A percentile compares a stretch with the other conserved stretches of the same genome.
These are phyloP conservation scores for Epithele typhae DNA, from an alignment of 768 basidiomycete species.

Conservation along the genomic window DNA sequence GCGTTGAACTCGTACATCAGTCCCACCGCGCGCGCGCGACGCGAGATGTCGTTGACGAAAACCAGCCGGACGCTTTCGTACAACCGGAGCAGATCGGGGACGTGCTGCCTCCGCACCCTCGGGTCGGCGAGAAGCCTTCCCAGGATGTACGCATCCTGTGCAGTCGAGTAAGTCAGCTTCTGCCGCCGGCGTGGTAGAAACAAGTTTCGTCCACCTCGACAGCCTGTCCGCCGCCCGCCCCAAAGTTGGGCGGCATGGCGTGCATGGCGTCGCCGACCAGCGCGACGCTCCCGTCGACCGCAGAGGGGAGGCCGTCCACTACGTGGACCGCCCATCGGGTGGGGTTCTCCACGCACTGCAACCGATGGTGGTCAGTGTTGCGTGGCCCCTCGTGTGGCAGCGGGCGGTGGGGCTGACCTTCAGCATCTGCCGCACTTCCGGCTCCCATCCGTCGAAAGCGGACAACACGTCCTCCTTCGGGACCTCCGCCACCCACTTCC, in stretches of 20 bases:
- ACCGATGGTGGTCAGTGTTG: too few relatives aligned
- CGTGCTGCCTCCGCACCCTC: constrained; percentile 4
- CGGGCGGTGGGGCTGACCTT: too few relatives aligned
- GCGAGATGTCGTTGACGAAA: constrained; percentile 11
- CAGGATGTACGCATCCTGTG: constrained; percentile 23
- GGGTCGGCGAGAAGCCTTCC: constrained; percentile 18
- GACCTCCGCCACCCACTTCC: constrained; percentile 17
- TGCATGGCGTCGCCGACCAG: constrained; percentile 26
- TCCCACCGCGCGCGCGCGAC: constrained; percentile 15
- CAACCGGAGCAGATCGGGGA: constrained; percentile 11
- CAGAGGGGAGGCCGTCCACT: constrained; percentile 18
- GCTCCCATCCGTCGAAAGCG: constrained; percentile 16
- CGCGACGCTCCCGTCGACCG: constrained; percentile 19
- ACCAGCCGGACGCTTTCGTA: constrained; percentile 22
- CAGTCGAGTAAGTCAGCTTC: too few relatives aligned
- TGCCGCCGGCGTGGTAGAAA: too few relatives aligned
- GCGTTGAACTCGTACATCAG: constrained; percentile 18
- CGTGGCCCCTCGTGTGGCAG: too few relatives aligned
- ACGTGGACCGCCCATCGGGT: constrained; percentile 20
- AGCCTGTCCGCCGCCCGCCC: constrained; percentile 22
- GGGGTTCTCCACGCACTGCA: constrained; percentile 4
- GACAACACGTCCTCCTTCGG: constrained; percentile 13
- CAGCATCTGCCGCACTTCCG: constrained; percentile 16
- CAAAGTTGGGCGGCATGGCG: constrained; percentile 19
- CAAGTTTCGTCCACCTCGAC: constrained; percentile 15